phyloP scores from a whole-genome alignment of 306 rosid genomes.

The Clitoria ternatea region DNA sequence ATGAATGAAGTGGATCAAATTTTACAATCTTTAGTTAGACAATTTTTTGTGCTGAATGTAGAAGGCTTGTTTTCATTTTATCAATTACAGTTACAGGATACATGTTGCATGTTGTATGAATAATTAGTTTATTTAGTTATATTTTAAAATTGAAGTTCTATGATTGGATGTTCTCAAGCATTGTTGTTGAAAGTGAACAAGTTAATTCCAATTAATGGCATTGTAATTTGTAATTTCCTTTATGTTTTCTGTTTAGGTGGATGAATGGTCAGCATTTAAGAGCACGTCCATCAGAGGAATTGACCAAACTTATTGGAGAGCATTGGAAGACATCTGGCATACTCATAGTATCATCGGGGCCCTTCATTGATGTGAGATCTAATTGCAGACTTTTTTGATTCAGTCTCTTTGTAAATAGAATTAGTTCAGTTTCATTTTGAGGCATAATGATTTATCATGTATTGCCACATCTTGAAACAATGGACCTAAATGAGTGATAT shows the following conservation, averaged over 20 bases:
- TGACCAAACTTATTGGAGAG: slow-evolving; percentile 66
- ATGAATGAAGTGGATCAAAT: not conserved
- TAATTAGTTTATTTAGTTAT: not conserved
- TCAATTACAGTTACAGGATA: not conserved
- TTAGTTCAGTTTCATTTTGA: not conserved
- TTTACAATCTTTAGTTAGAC: not conserved
- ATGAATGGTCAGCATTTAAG: slow-evolving; percentile 96
- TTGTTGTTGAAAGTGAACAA: not conserved
- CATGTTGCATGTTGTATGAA: not conserved
- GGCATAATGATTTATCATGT: not conserved
- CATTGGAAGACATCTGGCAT: slow-evolving; percentile 69
- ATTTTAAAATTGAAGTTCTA: not conserved
- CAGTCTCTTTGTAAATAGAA: not conserved
- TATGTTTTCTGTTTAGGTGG: slow-evolving; percentile 53
- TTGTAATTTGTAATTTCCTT: slow-evolving; percentile 1
- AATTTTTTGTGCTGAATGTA: not conserved
- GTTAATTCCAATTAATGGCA: not conserved
- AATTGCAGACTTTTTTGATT: slow-evolving; percentile 21
- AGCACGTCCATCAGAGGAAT: slow-evolving; percentile 62
- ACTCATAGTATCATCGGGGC: slow-evolving; percentile 56
- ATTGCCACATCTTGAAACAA: not conserved
- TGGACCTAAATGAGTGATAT: slow-evolving; percentile 9
- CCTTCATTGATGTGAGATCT: slow-evolving; percentile 68
- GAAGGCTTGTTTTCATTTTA: not conserved
- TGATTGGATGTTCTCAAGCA: not conserved